phyloP scores from a whole-genome alignment of 768 basidiomycete genomes.

The Boletellus sp. region DNA sequence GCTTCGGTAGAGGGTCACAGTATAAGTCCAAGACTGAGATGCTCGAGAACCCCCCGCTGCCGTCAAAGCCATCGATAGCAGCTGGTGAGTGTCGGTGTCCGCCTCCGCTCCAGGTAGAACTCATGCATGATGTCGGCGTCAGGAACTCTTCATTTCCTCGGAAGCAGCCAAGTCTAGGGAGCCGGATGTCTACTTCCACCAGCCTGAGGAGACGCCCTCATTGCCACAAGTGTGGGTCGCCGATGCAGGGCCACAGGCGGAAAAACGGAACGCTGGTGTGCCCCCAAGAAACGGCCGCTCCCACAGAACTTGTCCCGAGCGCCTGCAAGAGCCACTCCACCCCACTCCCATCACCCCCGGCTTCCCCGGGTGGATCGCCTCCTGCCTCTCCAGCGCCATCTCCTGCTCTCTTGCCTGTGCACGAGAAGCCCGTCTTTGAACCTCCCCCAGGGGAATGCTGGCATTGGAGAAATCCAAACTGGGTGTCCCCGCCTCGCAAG shows the following conservation, averaged over 20 bases:
- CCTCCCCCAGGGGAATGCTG: constrained; percentile 29
- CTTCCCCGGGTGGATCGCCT: constrained; percentile 25
- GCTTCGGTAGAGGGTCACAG: constrained; percentile 3
- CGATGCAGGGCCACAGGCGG: constrained; percentile 33
- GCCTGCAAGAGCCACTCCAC: constrained; percentile 20
- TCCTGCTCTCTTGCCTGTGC: constrained; percentile 14
- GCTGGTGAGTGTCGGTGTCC: constrained; percentile 19
- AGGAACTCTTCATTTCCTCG: constrained; percentile 1
- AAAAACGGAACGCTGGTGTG: constrained; percentile 31
- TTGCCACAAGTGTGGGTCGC: constrained; percentile 32
- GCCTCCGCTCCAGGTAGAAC: not conserved
- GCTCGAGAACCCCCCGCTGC: constrained; percentile 16
- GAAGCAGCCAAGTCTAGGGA: constrained; percentile 1
- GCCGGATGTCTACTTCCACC: constrained; percentile 26
- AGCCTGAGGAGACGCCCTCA: constrained; percentile 33
- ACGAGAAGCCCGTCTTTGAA: constrained; percentile 19
- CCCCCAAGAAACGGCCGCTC: constrained; percentile 15
- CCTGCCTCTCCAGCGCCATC: constrained; percentile 12
- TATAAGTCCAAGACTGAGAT: constrained; percentile 23
- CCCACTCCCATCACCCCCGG: constrained; percentile 26
- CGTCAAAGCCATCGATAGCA: constrained; percentile 23
- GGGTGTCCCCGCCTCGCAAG: constrained; percentile 32
- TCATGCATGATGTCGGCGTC: not conserved
- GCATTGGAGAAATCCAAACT: constrained; percentile 35
- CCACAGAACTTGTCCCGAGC: constrained; percentile 13